Evolutionary conservation across 2,329 filamentous ascomycete genomes (phyloP), one percentile per base, ranked within the genome.

Genomic region (Metarhizium humberi): DNA sequence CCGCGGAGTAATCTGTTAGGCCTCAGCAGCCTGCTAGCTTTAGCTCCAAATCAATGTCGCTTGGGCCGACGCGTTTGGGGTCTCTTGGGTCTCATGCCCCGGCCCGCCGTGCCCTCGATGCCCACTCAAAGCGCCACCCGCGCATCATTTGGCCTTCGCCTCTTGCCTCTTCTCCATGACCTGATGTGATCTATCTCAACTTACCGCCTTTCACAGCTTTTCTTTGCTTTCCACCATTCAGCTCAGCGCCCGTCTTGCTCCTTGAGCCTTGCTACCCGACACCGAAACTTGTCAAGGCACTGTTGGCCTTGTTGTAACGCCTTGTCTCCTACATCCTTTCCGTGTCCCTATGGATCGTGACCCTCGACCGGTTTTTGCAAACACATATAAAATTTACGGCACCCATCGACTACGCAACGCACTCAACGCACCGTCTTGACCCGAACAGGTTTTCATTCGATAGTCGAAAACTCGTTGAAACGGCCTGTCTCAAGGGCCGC

Each of bases 381-480:
- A 38, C 20, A 32, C 47, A 50, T 18, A 45, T 11, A 56, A 40
- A 11, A 40, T 6, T 38, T n/a, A 7, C 20, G 34, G 18, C 40
- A 20, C 40, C 40, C 47, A 50, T 42, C n/a, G 30, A 45, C 29
- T 45, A 7, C 51, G 40, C 16, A 53, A 8, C 47, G 38, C 40
- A n/a, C 32, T 43, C n/a, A 50, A 46, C 48, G 45, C 55, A 32
- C 55, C 51, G 38, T 49, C 47, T n/a, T 56, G 55, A 56, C 51
- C 43, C 14, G 29, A 51, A 25, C 10, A 42, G 5, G 42, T 14
- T 14, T 30, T 11, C 3, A 16, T 16, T 16, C 14, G 14, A 13
- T 20, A 20, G 11, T n/a, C 30, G n/a, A 30, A 48, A 6, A 11
- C 16, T 1, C 45, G 8, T 20, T 16, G 8, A 13, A 18, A 45